Evolutionary conservation across 257 asterid species (phyloP).

Genomic region (Solanum neorickii): DNA sequence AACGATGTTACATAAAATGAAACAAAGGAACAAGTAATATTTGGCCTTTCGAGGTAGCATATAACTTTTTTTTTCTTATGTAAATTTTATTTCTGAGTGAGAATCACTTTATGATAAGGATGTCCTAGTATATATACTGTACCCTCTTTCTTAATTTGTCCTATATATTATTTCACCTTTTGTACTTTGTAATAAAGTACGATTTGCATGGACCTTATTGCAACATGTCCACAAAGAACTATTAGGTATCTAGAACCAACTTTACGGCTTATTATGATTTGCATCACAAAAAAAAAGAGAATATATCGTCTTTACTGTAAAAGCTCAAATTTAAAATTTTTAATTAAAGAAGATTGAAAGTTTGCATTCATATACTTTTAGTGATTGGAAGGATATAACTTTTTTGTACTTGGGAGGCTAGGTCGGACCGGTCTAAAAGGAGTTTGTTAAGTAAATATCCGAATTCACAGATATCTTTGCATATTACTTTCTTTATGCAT

Average conservation of each 20-base stretch:
- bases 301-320: rapidly evolving
- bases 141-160: neutral
- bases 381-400: neutral
- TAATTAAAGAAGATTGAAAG: too few species aligned
- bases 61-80: neutral
- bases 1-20: neutral
- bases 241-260: neutral
- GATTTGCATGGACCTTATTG: neutral
- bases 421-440: too few species aligned
- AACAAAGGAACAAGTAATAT: neutral
- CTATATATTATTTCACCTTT: neutral
- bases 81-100: neutral
- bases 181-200: neutral
- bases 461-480: too few species aligned
- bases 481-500: too few species aligned
- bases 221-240: neutral
- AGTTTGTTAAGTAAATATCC: neutral
- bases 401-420: too few species aligned
- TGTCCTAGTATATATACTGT: neutral
- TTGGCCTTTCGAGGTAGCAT: neutral
- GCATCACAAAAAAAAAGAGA: neutral
- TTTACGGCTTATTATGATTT: too few species aligned
- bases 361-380: too few species aligned
- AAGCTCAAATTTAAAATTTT: too few species aligned
- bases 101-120: neutral